Evolutionary conservation across 805 yeast species (phyloP), one percentile per base, ranked within the genome.

Genomic region (Barnettozyma vustinii): DNA sequence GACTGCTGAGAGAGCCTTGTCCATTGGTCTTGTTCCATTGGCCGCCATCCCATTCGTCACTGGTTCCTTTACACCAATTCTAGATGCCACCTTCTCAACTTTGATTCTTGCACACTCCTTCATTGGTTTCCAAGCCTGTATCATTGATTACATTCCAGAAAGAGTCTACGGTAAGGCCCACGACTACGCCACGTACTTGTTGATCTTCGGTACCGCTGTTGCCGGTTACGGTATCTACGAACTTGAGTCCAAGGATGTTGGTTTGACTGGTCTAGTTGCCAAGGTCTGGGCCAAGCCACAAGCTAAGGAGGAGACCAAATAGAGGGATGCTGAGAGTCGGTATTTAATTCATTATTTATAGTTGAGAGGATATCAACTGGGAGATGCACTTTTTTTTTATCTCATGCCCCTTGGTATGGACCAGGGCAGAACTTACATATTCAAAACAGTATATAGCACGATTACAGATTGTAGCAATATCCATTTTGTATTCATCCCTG

Each of bases 101-200:
- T 69, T 83, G 33, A 67, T 89, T 45, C 69, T 92, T 58, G 77
- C 83, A 51, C 98, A 94, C 71, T 76, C 85, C 49, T 88, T 84
- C 67, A 79, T 85, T 58, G 99, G 98, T 12, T 80, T 94, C 70
- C 85, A 85, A 67, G 75, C 95, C 42, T 92, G 97, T 74, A 90
- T 94, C 61, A 83, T 83, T 51, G 99, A 92, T 69, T 94, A 92
- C 71, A 84, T 92, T 48, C 97, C 97, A 39, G 69, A 73, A 63
- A 79, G 99, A 66, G 87, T 83, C 21, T 94, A 84, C 68, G 96
- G 96, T 35, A 66, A 73, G 39, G 80, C 87, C 76, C 84, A 88
- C 70, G 75, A 75, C 52, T 70, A 77, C 36, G 91, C 96, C 49
- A 70, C 80, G 73, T 76, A 75, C 53, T 64, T 89, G 49, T 76